Conservation (phyloP, 345 rosid genomes). For the Rhodamnia argentea region DNA sequence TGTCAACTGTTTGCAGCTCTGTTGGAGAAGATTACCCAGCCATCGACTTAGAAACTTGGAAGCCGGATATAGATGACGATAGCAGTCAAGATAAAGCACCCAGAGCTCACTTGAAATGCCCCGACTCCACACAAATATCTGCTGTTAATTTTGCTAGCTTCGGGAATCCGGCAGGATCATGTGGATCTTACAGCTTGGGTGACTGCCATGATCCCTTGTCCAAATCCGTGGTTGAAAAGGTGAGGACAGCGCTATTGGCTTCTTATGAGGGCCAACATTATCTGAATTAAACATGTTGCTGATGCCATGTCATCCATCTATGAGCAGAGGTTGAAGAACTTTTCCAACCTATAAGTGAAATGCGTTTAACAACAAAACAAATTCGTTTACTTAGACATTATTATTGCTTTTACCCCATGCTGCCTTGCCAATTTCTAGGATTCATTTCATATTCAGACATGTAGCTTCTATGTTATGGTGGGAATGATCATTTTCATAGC, state of each 20-base stretch:
- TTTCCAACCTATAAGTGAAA: not conserved
- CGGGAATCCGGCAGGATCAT: conserved; percentile 48
- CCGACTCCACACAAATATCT: conserved; percentile 16
- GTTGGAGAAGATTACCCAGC: conserved; percentile 33
- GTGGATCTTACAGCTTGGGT: conserved; percentile 39
- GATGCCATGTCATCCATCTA: not conserved
- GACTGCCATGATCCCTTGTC: conserved; percentile 51
- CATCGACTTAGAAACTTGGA: conserved; percentile 1
- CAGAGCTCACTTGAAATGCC: conserved; percentile 32
- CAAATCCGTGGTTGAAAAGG: conserved; percentile 33
- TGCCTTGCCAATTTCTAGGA: not conserved
- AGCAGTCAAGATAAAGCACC: not conserved
- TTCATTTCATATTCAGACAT: not conserved
- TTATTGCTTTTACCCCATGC: not conserved
- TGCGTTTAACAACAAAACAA: not conserved
- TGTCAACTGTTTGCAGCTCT: conserved; percentile 19
- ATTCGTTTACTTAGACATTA: not conserved
- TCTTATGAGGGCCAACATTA: not conserved
- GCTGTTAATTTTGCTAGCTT: conserved; percentile 48
- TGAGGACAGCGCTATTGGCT: not conserved
- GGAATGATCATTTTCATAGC: not conserved
- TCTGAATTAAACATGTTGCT: not conserved
- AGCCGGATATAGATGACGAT: conserved; percentile 6
- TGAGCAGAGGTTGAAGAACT: too few relatives aligned
- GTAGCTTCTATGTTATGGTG: not conserved